Percentiles rank a stretch among this genome's conserved stretches.
These are phyloP conservation scores for Lactarius sp. DNA, from an alignment of 768 basidiomycete genomes.

Conservation along the genomic window DNA sequence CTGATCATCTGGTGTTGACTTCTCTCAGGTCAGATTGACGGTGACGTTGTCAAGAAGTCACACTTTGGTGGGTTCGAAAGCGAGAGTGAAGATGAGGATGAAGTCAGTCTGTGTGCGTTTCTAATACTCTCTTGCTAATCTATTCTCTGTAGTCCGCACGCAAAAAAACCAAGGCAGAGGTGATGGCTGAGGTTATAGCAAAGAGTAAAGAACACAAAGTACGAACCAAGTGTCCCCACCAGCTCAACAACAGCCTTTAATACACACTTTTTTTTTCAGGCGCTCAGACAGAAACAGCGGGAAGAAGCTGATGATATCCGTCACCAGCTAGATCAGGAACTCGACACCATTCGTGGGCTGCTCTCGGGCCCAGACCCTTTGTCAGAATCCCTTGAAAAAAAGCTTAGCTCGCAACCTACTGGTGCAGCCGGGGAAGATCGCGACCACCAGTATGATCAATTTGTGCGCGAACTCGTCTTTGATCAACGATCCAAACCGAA, in stretches of 20 bases:
- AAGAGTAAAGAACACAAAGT: conserved; percentile 98
- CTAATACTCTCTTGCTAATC: conserved; percentile 10
- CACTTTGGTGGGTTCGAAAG: conserved; percentile 90
- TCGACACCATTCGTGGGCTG: conserved; percentile 71
- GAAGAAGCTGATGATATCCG: conserved; percentile 83
- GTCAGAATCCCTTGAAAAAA: conserved; percentile 28
- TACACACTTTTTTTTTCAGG: conserved; percentile 39
- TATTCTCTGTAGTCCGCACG: conserved; percentile 52
- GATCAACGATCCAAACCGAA: conserved; percentile 92
- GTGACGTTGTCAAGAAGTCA: conserved; percentile 55
- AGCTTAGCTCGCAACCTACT: background rate
- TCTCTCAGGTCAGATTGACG: conserved; percentile 57
- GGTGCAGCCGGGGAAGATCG: conserved; percentile 28
- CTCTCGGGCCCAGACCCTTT: conserved; percentile 55
- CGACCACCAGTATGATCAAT: conserved; percentile 82
- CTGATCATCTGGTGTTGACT: background rate
- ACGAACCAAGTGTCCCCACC: conserved; percentile 21
- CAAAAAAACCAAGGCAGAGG: conserved; percentile 91
- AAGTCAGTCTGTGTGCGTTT: conserved; percentile 27
- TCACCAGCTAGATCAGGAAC: conserved; percentile 83
- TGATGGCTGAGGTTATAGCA: conserved; percentile 96
- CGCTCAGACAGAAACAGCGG: conserved; percentile 81
- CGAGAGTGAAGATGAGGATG: conserved; percentile 51
- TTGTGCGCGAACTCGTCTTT: conserved; percentile 87
- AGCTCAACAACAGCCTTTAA: background rate